These are phyloP conservation scores for Drosera spatulata DNA, from an alignment of 179 eudicot species.

Conservation along the genomic window DNA sequence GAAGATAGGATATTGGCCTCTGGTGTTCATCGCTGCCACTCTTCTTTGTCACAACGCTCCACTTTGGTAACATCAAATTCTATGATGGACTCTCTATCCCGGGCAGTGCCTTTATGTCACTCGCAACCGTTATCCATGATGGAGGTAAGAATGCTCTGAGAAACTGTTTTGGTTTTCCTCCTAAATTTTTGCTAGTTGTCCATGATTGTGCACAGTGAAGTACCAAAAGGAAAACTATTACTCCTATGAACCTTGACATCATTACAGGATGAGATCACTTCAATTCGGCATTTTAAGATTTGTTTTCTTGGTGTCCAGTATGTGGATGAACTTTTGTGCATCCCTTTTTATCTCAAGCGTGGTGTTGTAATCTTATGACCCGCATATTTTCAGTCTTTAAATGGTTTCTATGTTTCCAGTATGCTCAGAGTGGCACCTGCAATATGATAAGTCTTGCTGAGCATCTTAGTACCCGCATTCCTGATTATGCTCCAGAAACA, in stretches of 20 bases:
- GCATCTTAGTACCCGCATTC: conserved; percentile 89
- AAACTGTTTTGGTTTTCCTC: not conserved
- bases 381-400: not conserved
- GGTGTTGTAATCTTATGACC: too few relatives aligned
- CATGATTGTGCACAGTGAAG: not conserved
- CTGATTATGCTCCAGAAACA: conserved; percentile 72
- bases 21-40: conserved; percentile 61
- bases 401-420: conserved; percentile 31
- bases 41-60: conserved; percentile 53
- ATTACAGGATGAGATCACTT: too few relatives aligned
- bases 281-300: too few relatives aligned
- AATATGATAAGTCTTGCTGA: conserved; percentile 80
- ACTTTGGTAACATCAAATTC: conserved; percentile 31
- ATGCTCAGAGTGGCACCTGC: conserved; percentile 44
- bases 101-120: conserved; percentile 65
- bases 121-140: conserved; percentile 85
- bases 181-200: not conserved
- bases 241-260: too few relatives aligned
- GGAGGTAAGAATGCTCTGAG: conserved; percentile 40
- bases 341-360: too few relatives aligned
- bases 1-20: conserved; percentile 36
- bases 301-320: too few relatives aligned
- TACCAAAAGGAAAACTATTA: too few relatives aligned
- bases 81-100: conserved; percentile 34
- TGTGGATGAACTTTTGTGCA: too few relatives aligned